Percentiles rank a stretch among this genome's conserved stretches.
Evolutionary conservation across 129 eudicot genomes (phyloP).

Genomic region (Apium graveolens): DNA sequence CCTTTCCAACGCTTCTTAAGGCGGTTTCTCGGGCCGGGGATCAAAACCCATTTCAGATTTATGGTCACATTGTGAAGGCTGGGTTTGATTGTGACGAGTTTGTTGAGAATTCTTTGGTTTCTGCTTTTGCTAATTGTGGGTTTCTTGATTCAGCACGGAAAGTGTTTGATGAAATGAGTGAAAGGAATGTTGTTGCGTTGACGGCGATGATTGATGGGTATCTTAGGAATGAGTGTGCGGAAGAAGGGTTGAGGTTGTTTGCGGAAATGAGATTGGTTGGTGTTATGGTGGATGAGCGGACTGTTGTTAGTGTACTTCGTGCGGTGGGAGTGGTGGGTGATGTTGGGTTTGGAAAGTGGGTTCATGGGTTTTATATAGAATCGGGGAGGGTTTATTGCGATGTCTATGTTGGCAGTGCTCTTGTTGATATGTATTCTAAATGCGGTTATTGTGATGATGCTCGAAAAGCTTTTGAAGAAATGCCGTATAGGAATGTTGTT

Average conservation of each 20-base stretch:
- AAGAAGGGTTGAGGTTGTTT: slow-evolving; percentile 20
- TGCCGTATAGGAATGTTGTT: slow-evolving; percentile 24
- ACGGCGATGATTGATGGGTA: slow-evolving; percentile 31
- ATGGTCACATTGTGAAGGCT: slow-evolving; percentile 15
- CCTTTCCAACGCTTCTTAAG: slow-evolving; percentile 32
- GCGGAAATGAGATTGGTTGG: slow-evolving; percentile 17
- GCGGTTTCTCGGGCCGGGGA: slow-evolving; percentile 13
- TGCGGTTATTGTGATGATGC: slow-evolving; percentile 23
- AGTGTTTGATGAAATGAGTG: slow-evolving; percentile 24
- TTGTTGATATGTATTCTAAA: slow-evolving; percentile 30
- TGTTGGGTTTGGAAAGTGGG: slow-evolving; percentile 29
- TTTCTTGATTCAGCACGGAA: slow-evolving; percentile 15
- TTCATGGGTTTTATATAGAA: slow-evolving; percentile 27
- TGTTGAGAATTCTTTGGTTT: slow-evolving; percentile 23
- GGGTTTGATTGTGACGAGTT: slow-evolving; percentile 24
- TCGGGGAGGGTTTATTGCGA: slow-evolving; percentile 16
- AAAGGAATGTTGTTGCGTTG: slow-evolving; percentile 15
- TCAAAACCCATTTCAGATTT: slow-evolving; percentile 14
- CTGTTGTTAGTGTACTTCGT: slow-evolving; percentile 23
- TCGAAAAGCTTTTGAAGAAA: slow-evolving; percentile 16
- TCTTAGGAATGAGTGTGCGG: slow-evolving; percentile 8
- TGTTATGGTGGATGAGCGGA: slow-evolving; percentile 16
- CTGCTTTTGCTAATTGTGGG: slow-evolving; percentile 20
- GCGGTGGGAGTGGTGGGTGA: slow-evolving; percentile 20
- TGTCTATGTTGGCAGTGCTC: slow-evolving; percentile 26